phyloP scores from a whole-genome alignment of 2,329 filamentous ascomycete genomes.

The Acrocalymma vagum region DNA sequence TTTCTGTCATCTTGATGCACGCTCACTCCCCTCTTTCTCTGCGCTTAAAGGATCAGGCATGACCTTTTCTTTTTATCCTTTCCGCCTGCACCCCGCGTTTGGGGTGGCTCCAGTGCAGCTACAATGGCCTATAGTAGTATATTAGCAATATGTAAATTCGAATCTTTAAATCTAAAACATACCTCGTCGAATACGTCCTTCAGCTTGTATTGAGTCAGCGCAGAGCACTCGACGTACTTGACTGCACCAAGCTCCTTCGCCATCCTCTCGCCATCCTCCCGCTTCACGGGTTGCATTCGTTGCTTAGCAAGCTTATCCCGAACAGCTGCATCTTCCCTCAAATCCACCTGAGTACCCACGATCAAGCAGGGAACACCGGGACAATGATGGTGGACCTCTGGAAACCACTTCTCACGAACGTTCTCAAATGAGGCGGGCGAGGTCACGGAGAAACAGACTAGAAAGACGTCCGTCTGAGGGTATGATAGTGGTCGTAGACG shows the following conservation, averaged over 20 bases:
- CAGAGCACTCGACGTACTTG: conserved; percentile 99
- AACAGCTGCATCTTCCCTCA: conserved; percentile 87
- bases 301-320: conserved; percentile 93
- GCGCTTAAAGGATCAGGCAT: conserved; percentile 47
- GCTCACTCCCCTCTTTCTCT: conserved; percentile 3
- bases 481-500: conserved; percentile 95
- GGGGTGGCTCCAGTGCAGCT: conserved; percentile 87
- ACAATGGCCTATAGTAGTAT: conserved; percentile 81
- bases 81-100: conserved; percentile 70
- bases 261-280: conserved; percentile 94
- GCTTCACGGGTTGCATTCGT: conserved; percentile 92
- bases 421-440: conserved; percentile 98
- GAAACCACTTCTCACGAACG: conserved; percentile 99
- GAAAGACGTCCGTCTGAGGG: conserved; percentile 97
- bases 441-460: conserved; percentile 98
- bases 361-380: conserved; percentile 97
- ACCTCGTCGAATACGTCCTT: conserved; percentile 99
- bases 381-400: conserved; percentile 98
- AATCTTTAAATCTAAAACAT: conserved; percentile 40
- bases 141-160: conserved; percentile 15
- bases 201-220: conserved; percentile 95
- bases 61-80: conserved; percentile 42
- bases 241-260: conserved; percentile 96
- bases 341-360: conserved; percentile 96
- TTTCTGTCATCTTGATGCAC: conserved; percentile 17